These are phyloP conservation scores for Monascus purpureus DNA, from an alignment of 495 filamentous ascomycete genomes.

Conservation along the genomic window DNA sequence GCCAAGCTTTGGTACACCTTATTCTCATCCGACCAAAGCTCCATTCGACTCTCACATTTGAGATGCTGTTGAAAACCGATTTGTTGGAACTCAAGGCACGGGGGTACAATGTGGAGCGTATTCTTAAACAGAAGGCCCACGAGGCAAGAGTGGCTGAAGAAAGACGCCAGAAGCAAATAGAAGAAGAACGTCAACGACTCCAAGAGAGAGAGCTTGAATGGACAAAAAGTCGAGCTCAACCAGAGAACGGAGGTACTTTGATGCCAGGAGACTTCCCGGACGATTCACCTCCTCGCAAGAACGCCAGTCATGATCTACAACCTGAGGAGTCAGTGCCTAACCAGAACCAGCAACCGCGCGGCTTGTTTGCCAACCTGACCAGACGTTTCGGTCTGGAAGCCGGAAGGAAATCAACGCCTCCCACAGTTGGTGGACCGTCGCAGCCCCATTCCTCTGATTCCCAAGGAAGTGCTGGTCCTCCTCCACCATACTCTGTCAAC, in stretches of 20 bases:
- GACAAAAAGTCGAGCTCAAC: conserved; percentile 16
- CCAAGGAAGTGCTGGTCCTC: conserved; percentile 14
- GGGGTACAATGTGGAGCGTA: conserved; percentile 90
- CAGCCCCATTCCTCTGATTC: conserved; percentile 7
- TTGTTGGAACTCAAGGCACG: conserved; percentile 62
- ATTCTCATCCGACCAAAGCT: conserved; percentile 73
- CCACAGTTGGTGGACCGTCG: conserved; percentile 14
- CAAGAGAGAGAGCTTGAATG: conserved; percentile 50
- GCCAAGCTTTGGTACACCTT: conserved; percentile 62
- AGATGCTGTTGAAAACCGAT: conserved; percentile 73
- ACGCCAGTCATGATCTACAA: conserved; percentile 8
- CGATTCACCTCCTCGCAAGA: conserved; percentile 42
- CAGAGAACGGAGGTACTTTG: conserved; percentile 9
- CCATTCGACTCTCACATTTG: conserved; percentile 71
- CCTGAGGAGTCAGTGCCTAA: conserved; percentile 10
- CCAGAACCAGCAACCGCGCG: conserved; percentile 26
- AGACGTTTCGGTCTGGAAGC: conserved; percentile 51
- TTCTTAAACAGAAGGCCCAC: conserved; percentile 68
- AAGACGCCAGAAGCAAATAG: conserved; percentile 58
- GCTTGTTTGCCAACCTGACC: conserved; percentile 51
- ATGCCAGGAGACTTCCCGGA: conserved; percentile 61
- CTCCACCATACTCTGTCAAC: conserved; percentile 31
- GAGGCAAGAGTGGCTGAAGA: conserved; percentile 78
- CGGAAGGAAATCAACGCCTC: conserved; percentile 15
- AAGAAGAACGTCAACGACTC: conserved; percentile 52